Evolutionary conservation across 371 early-diverging fungal genomes (phyloP), one percentile per base, ranked within the genome.

Genomic region (Mortierella sp.): DNA sequence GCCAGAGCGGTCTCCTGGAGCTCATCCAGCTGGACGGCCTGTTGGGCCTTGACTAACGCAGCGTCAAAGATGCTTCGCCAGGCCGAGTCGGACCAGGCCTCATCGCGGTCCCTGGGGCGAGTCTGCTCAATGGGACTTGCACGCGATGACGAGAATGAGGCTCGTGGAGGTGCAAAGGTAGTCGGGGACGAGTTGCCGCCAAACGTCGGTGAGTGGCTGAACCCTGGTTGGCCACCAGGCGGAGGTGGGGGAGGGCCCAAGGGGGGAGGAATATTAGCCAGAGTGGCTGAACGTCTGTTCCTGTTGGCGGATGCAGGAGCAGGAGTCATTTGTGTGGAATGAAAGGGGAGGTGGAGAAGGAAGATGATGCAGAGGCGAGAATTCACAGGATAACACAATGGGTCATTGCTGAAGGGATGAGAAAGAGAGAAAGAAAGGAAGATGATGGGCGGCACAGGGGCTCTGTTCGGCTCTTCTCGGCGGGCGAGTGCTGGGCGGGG

Each of bases 1-100:
- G 80, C 80, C 61, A 80, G 56, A 0, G 67, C 45, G 2, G 74
- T 70, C 68, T 80, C 80, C 21, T 70, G 67, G 2, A 80, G 65
- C 53, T 74, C 80, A 57, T 80, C 80, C 51, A 80, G 59, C 47
- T 80, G 80, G 4, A 80, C 80, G 18, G 80, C 80, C 56, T 80
- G 80, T 37, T 80, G 80, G 25, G 80, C 80, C 59, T 80, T 80
- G 23, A 74, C 70, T 6, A 80, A 55, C 5, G 80, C 80, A 4
- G 80, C 80, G 50, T 80, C 80, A 52, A 80, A 80, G 29, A 70
- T 80, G 29, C 68, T 70, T 53, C 74, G 69, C 80, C 80, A 80
- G 4, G 56, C 55, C 30, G 45, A 28, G 51, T 80, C 74, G 6
- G 57, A 51, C 74, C 67, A 69, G 11, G 60, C 29, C 1, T 74